Percentiles rank a stretch among this genome's conserved stretches.
These are phyloP conservation scores for Aspergillus hortae DNA, from an alignment of 2,329 filamentous ascomycete species.

Conservation along the genomic window DNA sequence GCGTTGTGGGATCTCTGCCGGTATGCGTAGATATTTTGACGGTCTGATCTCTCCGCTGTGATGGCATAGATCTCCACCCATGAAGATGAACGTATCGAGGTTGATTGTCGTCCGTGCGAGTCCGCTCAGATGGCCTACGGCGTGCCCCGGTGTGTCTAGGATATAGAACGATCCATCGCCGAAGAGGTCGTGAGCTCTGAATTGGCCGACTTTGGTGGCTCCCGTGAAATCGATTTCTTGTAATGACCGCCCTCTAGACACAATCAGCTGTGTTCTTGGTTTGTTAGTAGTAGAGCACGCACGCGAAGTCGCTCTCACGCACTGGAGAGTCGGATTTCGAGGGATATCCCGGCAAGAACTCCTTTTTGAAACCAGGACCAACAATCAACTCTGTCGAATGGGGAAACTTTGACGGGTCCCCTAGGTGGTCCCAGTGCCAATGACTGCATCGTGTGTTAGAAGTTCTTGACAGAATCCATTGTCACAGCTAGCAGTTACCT, in stretches of 20 bases:
- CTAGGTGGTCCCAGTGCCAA: constrained; percentile 42
- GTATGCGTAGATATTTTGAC: constrained; percentile 39
- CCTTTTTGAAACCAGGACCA: constrained; percentile 45
- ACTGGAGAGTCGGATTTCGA: constrained; percentile 36
- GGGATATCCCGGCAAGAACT: constrained; percentile 46
- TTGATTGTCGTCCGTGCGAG: constrained; percentile 42
- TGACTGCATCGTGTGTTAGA: constrained; percentile 13
- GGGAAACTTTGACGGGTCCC: constrained; percentile 44
- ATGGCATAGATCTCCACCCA: constrained; percentile 50
- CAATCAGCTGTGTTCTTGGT: background rate
- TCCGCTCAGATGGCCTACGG: constrained; percentile 48
- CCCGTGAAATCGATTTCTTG: constrained; percentile 25
- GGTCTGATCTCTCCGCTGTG: constrained; percentile 47
- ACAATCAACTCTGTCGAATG: constrained; percentile 43
- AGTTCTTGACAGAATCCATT: background rate
- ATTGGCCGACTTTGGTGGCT: constrained; percentile 20
- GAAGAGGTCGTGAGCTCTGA: constrained; percentile 41
- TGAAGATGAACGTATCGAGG: constrained; percentile 45
- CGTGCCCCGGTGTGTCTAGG: constrained; percentile 28
- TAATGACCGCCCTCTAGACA: constrained; percentile 13
- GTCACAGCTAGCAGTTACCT: background rate
- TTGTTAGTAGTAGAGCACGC: constrained; percentile 7
- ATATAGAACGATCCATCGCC: constrained; percentile 42
- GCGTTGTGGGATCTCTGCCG: background rate
- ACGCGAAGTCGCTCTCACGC: constrained; percentile 41